Evolutionary conservation across 495 filamentous ascomycete genomes (phyloP).

Genomic region (Cercophora scortea): DNA sequence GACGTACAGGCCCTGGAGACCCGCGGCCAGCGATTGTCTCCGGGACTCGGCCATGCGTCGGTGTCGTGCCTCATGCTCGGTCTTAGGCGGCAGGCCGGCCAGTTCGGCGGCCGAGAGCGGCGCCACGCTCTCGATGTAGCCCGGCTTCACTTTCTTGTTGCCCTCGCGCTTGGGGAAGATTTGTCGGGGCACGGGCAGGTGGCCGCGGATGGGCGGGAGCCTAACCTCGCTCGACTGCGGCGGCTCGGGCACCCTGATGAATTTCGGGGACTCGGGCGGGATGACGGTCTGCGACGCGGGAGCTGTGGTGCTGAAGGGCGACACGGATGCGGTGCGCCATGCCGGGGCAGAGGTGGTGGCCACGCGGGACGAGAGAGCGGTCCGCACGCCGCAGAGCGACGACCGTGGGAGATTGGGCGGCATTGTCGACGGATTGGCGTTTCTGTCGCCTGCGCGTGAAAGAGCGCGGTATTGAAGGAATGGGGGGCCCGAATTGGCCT

Average conservation of each 20-base stretch:
- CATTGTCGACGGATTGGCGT: conserved; percentile 15
- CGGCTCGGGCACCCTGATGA: conserved; percentile 37
- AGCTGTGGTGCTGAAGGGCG: conserved; percentile 6
- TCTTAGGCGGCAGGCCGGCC: conserved; percentile 14
- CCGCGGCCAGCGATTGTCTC: conserved; percentile 25
- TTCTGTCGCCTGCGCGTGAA: neutral
- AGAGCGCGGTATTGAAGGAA: too few relatives aligned
- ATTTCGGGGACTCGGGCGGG: conserved; percentile 39
- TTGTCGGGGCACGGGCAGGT: conserved; percentile 36
- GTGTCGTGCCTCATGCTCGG: conserved; percentile 24
- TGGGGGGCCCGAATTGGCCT: too few relatives aligned
- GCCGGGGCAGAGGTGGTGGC: conserved; percentile 34
- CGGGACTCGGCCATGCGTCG: conserved; percentile 29
- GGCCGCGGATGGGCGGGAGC: conserved; percentile 28
- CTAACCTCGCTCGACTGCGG: conserved; percentile 32
- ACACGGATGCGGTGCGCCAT: neutral
- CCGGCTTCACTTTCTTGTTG: conserved; percentile 19
- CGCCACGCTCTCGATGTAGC: conserved; percentile 21
- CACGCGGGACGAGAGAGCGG: conserved; percentile 41
- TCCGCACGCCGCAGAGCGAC: conserved; percentile 15
- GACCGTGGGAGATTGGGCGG: conserved; percentile 7
- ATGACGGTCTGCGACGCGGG: conserved; percentile 7
- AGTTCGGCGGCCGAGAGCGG: conserved; percentile 18
- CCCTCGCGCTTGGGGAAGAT: conserved; percentile 32
- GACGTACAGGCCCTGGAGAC: conserved; percentile 28